A percentile compares a stretch with the other conserved stretches of the same genome.
Conservation (phyloP, 306 rosid genomes). For the Vicia villosa region DNA sequence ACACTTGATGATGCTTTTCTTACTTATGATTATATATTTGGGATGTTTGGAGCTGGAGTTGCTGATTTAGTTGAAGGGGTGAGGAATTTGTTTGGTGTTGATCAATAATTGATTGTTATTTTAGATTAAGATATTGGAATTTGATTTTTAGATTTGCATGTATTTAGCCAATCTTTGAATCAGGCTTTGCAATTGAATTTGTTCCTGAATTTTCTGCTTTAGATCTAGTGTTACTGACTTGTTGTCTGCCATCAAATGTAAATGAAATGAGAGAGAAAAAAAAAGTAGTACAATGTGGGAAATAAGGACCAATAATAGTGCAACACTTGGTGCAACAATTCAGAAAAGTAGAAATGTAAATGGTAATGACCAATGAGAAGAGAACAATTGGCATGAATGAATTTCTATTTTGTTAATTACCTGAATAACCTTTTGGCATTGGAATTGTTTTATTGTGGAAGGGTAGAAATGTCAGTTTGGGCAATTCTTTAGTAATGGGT, state of each 20-base stretch:
- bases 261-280: too few relatives aligned
- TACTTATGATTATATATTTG: constrained; percentile 66
- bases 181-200: background rate
- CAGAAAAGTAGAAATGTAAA: too few relatives aligned
- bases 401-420: too few relatives aligned
- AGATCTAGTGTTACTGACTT: constrained; percentile 26
- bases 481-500: too few relatives aligned
- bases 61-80: constrained; percentile 95
- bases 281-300: too few relatives aligned
- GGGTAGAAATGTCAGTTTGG: too few relatives aligned
- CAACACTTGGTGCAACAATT: too few relatives aligned
- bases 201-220: background rate
- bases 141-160: constrained; percentile 22
- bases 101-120: constrained; percentile 11
- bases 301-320: too few relatives aligned
- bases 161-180: constrained; percentile 21
- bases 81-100: constrained; percentile 42
- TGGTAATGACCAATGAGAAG: too few relatives aligned
- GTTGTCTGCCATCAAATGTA: background rate
- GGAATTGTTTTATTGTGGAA: too few relatives aligned
- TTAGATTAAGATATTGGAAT: background rate
- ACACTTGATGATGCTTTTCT: constrained; percentile 85
- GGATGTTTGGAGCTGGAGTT: constrained; percentile 76
- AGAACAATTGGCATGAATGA: too few relatives aligned
- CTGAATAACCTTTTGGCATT: too few relatives aligned